Conservation (phyloP, 202 grass and related monocot genomes). For the Musa balbisiana region DNA sequence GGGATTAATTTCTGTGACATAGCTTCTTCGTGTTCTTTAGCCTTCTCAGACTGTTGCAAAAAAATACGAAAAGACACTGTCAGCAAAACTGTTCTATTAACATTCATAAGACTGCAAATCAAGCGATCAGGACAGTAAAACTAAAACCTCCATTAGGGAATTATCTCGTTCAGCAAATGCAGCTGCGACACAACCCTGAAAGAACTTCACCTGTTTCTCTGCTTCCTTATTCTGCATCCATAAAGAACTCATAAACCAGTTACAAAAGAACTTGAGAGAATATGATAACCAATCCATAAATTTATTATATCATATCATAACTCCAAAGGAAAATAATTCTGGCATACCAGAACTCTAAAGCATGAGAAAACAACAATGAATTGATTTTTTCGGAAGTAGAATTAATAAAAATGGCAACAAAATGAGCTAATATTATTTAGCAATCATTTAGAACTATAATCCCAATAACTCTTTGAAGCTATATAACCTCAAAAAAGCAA, state of each 20-base stretch:
- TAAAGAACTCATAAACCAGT: slow-evolving; percentile 10
- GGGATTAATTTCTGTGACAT: slow-evolving; percentile 41
- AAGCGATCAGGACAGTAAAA: neutral
- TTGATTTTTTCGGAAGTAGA: no score
- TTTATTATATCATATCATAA: neutral
- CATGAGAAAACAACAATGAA: no score
- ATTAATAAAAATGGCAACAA: no score
- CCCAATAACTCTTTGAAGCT: no score
- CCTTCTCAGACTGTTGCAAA: slow-evolving; percentile 69
- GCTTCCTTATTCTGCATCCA: slow-evolving; percentile 84
- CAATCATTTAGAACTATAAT: neutral
- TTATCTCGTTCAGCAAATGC: slow-evolving; percentile 91
- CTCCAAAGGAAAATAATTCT: no score
- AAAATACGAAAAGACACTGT: slow-evolving; percentile 16
- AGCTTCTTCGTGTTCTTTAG: slow-evolving; percentile 75
- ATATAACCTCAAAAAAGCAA: no score
- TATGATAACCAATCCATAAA: neutral
- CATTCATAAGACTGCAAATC: neutral
- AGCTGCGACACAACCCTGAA: slow-evolving; percentile 85
- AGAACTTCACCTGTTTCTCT: slow-evolving; percentile 93
- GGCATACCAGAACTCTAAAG: no score
- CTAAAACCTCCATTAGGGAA: slow-evolving; percentile 69
- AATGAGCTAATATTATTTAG: neutral
- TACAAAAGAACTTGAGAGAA: neutral
- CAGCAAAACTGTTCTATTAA: neutral